A percentile compares a stretch with the other conserved stretches of the same genome.
Conservation (phyloP, 108 stramenopile species). For the Ochromonas danica region DNA sequence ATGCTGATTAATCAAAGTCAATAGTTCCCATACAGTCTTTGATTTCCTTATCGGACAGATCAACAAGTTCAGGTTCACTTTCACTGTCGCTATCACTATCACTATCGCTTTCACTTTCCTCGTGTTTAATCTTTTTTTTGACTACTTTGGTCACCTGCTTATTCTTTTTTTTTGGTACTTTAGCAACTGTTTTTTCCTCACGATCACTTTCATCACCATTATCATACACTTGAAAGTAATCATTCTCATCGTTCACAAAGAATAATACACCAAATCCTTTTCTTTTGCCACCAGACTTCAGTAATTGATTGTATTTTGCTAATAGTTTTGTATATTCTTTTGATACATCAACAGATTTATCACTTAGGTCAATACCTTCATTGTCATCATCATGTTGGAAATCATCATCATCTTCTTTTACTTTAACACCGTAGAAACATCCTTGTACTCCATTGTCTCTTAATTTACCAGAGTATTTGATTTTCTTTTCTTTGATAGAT, state of each 20-base stretch:
- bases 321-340: not conserved
- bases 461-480: not conserved
- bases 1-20: not conserved
- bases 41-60: not conserved
- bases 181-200: too few species aligned
- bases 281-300: not conserved
- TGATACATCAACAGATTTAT: not conserved
- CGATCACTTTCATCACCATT: not conserved
- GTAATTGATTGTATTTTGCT: not conserved
- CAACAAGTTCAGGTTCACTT: not conserved
- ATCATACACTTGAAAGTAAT: not conserved
- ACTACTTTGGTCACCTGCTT: too few species aligned
- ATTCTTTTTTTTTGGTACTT: too few species aligned
- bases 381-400: not conserved
- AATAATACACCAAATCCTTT: not conserved
- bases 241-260: not conserved
- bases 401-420: not conserved
- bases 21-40: not conserved
- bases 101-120: too few species aligned
- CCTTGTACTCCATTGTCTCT: conserved; percentile 8
- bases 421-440: conserved; percentile 1
- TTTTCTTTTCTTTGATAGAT: not conserved
- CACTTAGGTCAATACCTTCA: not conserved
- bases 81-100: not conserved
- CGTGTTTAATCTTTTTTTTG: too few species aligned